Conservation (phyloP, 306 rosid species). For the Citrullus amarus region DNA sequence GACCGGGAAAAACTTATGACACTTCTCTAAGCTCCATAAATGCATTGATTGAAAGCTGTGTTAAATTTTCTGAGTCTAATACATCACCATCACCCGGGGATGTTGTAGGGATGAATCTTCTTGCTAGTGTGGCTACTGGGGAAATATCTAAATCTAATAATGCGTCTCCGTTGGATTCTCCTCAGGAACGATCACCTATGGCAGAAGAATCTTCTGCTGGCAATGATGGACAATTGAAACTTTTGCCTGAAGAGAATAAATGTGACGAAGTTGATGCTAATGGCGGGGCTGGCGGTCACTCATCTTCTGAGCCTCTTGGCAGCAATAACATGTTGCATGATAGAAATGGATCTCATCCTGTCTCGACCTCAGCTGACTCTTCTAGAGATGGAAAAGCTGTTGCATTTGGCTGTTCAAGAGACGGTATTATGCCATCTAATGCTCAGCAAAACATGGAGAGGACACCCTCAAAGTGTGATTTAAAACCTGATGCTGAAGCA, state of each 20-base stretch:
- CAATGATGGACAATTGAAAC: slow-evolving; percentile 26
- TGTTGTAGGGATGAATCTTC: slow-evolving; percentile 80
- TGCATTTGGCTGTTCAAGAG: slow-evolving; percentile 12
- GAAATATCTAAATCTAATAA: slow-evolving; percentile 51
- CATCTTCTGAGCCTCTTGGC: slow-evolving; percentile 13
- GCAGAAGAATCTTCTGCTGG: slow-evolving; percentile 35
- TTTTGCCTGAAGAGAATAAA: slow-evolving; percentile 15
- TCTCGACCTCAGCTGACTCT: slow-evolving; percentile 8
- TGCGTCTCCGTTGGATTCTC: slow-evolving; percentile 47
- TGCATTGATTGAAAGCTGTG: slow-evolving; percentile 76
- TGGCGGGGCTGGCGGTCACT: slow-evolving; percentile 1
- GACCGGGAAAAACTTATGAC: slow-evolving; percentile 39
- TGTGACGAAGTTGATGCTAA: slow-evolving; percentile 9
- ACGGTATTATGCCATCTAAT: slow-evolving; percentile 4
- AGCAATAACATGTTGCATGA: slow-evolving; percentile 9
- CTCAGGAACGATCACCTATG: slow-evolving; percentile 26
- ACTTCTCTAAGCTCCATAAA: slow-evolving; percentile 65
- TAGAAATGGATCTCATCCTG: slow-evolving; percentile 17
- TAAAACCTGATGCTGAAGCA: slow-evolving; percentile 20
- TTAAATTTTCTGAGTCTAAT: slow-evolving; percentile 49
- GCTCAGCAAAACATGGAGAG: slow-evolving; percentile 18
- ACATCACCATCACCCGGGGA: slow-evolving; percentile 35
- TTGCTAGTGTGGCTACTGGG: slow-evolving; percentile 89
- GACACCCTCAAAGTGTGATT: slow-evolving; percentile 8
- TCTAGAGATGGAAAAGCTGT: slow-evolving; percentile 15